Evolutionary conservation across 2,329 filamentous ascomycete species (phyloP).

Genomic region (Coniochaeta prunicola): DNA sequence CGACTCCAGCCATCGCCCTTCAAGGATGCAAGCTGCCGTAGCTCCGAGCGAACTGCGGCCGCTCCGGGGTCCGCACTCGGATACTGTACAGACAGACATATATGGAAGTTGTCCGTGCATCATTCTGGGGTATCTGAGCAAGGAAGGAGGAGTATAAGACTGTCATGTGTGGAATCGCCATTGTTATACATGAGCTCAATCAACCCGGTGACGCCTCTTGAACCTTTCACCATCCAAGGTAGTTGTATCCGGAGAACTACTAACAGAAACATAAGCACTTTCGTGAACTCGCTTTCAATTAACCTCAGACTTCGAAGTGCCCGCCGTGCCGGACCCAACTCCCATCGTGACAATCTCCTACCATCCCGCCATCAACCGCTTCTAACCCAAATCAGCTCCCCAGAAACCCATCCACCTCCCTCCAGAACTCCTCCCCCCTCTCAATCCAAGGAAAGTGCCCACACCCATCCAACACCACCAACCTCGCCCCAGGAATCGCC

Average conservation of each 20-base stretch:
- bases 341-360: neutral
- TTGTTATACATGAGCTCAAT: too few relatives aligned
- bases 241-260: too few relatives aligned
- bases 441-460: neutral
- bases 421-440: neutral
- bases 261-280: too few relatives aligned
- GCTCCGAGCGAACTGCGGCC: neutral
- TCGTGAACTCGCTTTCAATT: neutral
- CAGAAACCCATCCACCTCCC: neutral
- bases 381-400: neutral
- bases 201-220: too few relatives aligned
- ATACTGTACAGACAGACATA: neutral
- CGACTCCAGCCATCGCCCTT: neutral
- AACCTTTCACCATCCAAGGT: too few relatives aligned
- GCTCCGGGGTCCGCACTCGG: neutral
- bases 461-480: neutral
- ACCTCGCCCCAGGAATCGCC: neutral
- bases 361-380: neutral
- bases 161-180: too few relatives aligned
- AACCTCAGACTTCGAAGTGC: neutral
- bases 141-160: too few relatives aligned
- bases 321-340: neutral
- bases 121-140: neutral
- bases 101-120: neutral
- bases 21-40: neutral